Conservation (phyloP, 768 basidiomycete genomes). For the Rhodotorula paludigena region DNA sequence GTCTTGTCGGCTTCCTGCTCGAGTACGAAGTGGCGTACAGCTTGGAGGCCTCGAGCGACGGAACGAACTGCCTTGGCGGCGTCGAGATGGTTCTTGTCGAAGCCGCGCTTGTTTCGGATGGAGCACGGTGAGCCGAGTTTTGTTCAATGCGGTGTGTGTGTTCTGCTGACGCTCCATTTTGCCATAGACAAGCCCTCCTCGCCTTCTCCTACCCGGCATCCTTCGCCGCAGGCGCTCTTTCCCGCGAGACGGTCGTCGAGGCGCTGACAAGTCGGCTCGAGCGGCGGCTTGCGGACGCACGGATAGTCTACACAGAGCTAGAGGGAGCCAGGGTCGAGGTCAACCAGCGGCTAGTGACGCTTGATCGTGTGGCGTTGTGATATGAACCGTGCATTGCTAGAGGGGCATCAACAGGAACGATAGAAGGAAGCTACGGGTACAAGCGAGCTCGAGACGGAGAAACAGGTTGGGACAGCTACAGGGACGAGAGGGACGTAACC, state of each 20-base stretch:
- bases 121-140: background rate
- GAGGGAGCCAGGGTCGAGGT: background rate
- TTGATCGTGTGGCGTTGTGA: conserved; percentile 19
- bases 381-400: too few species aligned
- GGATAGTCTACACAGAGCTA: background rate
- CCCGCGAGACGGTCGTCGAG: background rate
- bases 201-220: conserved; percentile 17
- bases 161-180: background rate
- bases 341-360: background rate
- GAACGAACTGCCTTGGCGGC: conserved; percentile 23
- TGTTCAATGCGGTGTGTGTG: background rate
- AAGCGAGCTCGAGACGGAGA: background rate
- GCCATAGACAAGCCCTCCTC: background rate
- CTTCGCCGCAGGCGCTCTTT: background rate
- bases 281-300: background rate
- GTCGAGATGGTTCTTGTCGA: conserved; percentile 11
- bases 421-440: background rate
- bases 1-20: conserved; percentile 14
- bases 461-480: background rate
- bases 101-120: background rate
- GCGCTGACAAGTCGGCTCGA: background rate
- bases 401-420: too few species aligned
- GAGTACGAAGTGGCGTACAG: conserved; percentile 24
- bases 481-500: background rate
- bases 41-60: background rate